Conservation (phyloP, 306 rosid genomes). For the Coriaria nepalensis region DNA sequence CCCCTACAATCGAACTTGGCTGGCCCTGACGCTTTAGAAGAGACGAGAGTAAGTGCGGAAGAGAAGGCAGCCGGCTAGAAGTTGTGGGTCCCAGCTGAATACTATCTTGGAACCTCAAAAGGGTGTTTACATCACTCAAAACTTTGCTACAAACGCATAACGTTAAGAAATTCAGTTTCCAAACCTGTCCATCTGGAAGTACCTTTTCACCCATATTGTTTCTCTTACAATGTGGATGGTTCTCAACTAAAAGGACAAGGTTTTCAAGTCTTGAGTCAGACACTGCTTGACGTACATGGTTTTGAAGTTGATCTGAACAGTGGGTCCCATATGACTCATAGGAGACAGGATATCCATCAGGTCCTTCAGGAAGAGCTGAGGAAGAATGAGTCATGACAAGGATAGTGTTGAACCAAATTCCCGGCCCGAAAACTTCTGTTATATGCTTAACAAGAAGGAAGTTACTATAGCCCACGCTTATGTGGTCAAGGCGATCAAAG, state of each 20-base stretch:
- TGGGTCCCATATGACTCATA: conserved; percentile 55
- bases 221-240: conserved; percentile 69
- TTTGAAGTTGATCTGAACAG: conserved; percentile 50
- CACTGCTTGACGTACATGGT: conserved; percentile 68
- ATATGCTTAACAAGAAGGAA: conserved; percentile 52
- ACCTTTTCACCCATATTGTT: conserved; percentile 65
- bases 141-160: conserved; percentile 74
- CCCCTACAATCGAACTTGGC: conserved; percentile 31
- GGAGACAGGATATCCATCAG: conserved; percentile 44
- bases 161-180: conserved; percentile 77
- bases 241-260: conserved; percentile 83
- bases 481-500: conserved; percentile 75
- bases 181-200: conserved; percentile 93
- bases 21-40: conserved; percentile 37
- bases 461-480: conserved; percentile 33
- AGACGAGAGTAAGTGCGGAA: conserved; percentile 90
- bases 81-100: conserved; percentile 58
- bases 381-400: conserved; percentile 87
- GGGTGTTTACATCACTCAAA: conserved; percentile 63
- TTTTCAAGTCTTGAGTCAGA: conserved; percentile 76
- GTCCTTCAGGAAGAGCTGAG: conserved; percentile 72
- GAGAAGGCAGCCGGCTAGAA: conserved; percentile 49
- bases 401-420: conserved; percentile 90
- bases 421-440: conserved; percentile 73
- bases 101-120: conserved; percentile 67